Evolutionary conservation across 805 yeast species (phyloP).

Genomic region (Kazachstania bromeliacearum): DNA sequence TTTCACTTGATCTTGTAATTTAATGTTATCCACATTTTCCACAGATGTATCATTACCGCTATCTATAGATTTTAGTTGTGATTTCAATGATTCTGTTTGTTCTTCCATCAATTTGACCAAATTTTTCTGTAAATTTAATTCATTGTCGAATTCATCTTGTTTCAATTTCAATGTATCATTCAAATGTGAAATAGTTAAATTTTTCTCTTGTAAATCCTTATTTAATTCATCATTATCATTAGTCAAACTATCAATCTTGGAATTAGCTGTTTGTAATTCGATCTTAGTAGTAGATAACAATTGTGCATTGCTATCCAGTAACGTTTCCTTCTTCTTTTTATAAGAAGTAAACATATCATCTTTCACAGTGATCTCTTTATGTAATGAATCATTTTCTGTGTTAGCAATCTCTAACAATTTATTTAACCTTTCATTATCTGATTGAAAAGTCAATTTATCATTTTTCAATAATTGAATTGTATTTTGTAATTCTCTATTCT

Average conservation of each 20-base stretch:
- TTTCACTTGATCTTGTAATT: conserved; percentile 14
- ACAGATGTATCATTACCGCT: conserved; percentile 5
- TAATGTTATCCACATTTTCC: conserved; percentile 16
- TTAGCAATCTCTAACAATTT: neutral
- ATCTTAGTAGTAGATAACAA: neutral
- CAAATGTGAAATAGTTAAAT: conserved; percentile 38
- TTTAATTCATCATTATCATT: conserved; percentile 30
- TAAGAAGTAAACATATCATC: neutral
- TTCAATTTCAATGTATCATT: conserved; percentile 35
- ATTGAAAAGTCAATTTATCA: neutral
- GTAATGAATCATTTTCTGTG: conserved; percentile 25
- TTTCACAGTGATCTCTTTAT: conserved; percentile 17
- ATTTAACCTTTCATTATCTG: neutral
- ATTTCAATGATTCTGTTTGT: conserved; percentile 31
- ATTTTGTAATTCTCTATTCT: neutral
- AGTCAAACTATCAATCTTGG: neutral
- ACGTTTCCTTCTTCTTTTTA: neutral
- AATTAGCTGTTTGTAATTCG: neutral
- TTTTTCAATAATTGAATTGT: neutral
- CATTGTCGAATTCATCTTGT: conserved; percentile 45
- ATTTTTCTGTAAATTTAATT: conserved; percentile 49
- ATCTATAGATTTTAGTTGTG: conserved; percentile 29
- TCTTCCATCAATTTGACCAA: conserved; percentile 23
- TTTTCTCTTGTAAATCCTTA: conserved; percentile 33
- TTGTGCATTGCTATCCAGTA: neutral